Evolutionary conservation across 495 filamentous ascomycete species (phyloP).

Genomic region (Venustampulla echinocandica): DNA sequence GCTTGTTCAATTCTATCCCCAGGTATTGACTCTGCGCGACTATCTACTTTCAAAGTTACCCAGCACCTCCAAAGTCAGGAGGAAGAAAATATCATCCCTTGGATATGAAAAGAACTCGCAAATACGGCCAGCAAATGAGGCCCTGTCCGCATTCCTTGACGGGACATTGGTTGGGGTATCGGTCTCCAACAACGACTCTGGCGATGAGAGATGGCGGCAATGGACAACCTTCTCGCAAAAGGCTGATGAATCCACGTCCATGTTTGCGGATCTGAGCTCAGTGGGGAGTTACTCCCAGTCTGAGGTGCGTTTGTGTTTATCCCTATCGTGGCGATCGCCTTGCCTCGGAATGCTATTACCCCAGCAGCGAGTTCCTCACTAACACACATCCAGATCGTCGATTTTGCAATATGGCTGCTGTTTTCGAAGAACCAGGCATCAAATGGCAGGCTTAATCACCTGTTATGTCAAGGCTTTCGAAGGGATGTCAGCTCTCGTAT

Average conservation of each 20-base stretch:
- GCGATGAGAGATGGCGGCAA: constrained; percentile 40
- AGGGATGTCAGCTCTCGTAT: constrained; percentile 38
- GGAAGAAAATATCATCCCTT: constrained; percentile 32
- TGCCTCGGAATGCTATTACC: constrained; percentile 4
- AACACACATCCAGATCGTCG: constrained; percentile 53
- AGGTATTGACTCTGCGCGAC: constrained; percentile 59
- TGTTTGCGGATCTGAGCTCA: constrained; percentile 37
- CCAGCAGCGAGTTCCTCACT: neutral
- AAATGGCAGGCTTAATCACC: constrained; percentile 52
- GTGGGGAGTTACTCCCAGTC: constrained; percentile 40
- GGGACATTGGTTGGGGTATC: constrained; percentile 53
- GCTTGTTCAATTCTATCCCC: constrained; percentile 64
- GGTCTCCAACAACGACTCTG: constrained; percentile 25
- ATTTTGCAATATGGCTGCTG: constrained; percentile 70
- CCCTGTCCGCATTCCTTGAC: constrained; percentile 54
- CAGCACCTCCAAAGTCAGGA: constrained; percentile 32
- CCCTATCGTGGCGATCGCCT: neutral
- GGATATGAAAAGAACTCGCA: constrained; percentile 21
- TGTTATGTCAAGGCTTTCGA: constrained; percentile 71
- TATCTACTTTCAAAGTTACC: constrained; percentile 53
- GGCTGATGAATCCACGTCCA: constrained; percentile 41
- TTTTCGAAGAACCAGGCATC: constrained; percentile 49
- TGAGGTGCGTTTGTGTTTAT: constrained; percentile 44
- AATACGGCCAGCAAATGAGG: constrained; percentile 20
- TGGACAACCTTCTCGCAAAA: constrained; percentile 63